Percentiles rank a stretch among this genome's conserved stretches.
phyloP scores from a whole-genome alignment of 164 flowering plant species.

The Chimonanthus salicifolius region DNA sequence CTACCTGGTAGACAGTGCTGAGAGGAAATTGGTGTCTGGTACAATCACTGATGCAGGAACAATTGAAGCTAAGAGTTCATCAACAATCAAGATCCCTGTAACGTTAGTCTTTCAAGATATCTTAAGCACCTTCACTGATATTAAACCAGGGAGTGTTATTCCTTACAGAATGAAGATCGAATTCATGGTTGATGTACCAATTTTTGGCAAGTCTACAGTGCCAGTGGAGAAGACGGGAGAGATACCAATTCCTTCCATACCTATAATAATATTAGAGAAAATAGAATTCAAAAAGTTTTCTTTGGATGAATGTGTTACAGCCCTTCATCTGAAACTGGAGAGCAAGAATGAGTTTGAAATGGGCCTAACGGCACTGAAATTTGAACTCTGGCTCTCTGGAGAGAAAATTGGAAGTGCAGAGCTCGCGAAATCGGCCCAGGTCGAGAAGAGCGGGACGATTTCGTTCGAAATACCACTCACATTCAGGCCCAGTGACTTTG shows the following conservation, averaged over 20 bases:
- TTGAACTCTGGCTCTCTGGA: conserved; percentile 14
- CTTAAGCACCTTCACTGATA: conserved; percentile 60
- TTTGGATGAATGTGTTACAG: conserved; percentile 14
- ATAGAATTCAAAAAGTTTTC: conserved; percentile 25
- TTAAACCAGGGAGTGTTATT: conserved; percentile 79
- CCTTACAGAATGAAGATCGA: conserved; percentile 76
- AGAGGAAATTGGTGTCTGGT: conserved; percentile 82
- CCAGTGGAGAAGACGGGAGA: conserved; percentile 85
- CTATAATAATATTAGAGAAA: conserved; percentile 71
- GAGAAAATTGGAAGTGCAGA: conserved; percentile 16
- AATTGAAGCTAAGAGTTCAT: conserved; percentile 72
- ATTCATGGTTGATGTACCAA: conserved; percentile 76
- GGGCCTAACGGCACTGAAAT: conserved; percentile 13
- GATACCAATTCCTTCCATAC: conserved; percentile 84
- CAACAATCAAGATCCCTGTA: conserved; percentile 74
- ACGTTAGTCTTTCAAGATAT: conserved; percentile 73
- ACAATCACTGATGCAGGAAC: conserved; percentile 90
- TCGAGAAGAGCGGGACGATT: conserved; percentile 7
- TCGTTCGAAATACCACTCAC: conserved; percentile 8
- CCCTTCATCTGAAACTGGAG: conserved; percentile 9
- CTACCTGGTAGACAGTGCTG: conserved; percentile 80
- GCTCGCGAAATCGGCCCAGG: conserved; percentile 1
- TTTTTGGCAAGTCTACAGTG: conserved; percentile 70
- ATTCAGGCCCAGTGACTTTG: conserved; percentile 15
- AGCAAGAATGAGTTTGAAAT: conserved; percentile 19